Conservation (phyloP, 495 filamentous ascomycete genomes). For the Hypoxylon cercidicola region DNA sequence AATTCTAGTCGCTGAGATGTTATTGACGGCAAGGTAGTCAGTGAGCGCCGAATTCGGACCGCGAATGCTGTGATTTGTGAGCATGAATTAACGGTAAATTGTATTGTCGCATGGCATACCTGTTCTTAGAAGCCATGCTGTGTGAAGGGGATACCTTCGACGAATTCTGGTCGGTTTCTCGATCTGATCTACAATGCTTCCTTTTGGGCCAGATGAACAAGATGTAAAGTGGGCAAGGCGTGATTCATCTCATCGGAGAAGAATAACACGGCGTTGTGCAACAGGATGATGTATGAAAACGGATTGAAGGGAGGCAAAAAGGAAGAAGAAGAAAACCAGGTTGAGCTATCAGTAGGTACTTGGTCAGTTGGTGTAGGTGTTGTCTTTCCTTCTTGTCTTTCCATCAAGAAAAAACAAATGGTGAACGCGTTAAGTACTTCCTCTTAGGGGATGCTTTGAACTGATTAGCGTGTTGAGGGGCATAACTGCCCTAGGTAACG, state of each 20-base stretch:
- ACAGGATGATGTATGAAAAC: no score
- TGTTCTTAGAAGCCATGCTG: neutral
- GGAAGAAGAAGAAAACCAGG: neutral
- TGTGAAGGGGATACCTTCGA: neutral
- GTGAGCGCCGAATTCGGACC: constrained; percentile 76
- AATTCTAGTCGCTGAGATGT: constrained; percentile 87
- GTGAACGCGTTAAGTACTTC: constrained; percentile 43
- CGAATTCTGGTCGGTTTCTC: constrained; percentile 4
- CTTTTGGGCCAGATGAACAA: no score
- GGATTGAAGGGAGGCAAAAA: no score
- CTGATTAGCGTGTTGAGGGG: constrained; percentile 28
- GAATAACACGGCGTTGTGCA: no score
- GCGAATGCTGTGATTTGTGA: constrained; percentile 8
- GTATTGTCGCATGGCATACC: constrained; percentile 14
- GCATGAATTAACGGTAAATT: neutral
- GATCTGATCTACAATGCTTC: neutral
- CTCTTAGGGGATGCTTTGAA: constrained; percentile 33
- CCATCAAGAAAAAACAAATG: no score
- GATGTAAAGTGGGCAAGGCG: no score
- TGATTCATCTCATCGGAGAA: no score
- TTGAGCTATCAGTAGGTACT: neutral
- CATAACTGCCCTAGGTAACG: constrained; percentile 14
- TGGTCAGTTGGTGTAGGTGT: no score
- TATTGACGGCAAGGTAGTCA: constrained; percentile 86
- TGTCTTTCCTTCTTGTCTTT: no score